These are phyloP conservation scores for Fraxinus pennsylvanica DNA, from an alignment of 257 asterid genomes.

Conservation along the genomic window DNA sequence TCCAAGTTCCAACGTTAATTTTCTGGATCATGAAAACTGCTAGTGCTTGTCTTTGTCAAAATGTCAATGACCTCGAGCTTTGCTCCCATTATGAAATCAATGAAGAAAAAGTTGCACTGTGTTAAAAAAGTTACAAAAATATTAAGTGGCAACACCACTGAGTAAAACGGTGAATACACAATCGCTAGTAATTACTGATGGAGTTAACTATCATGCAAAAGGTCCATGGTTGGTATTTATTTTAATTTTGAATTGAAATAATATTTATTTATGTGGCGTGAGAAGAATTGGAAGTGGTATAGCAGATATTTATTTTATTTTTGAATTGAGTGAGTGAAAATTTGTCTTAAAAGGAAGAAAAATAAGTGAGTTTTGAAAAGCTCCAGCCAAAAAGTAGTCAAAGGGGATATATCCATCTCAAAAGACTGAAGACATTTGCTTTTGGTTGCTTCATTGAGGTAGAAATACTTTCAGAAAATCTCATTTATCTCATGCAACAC, in stretches of 20 bases:
- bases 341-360: neutral
- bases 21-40: slow-evolving; percentile 28
- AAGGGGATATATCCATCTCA: slow-evolving; percentile 23
- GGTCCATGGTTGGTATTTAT: too few species aligned
- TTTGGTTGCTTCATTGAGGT: slow-evolving; percentile 2
- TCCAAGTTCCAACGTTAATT: neutral
- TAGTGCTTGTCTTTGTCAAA: slow-evolving; percentile 24
- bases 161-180: too few species aligned
- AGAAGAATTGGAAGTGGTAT: too few species aligned
- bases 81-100: slow-evolving; percentile 55
- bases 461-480: neutral
- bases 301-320: neutral
- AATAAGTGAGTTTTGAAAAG: slow-evolving; percentile 5
- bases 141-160: neutral
- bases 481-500: neutral
- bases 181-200: too few species aligned
- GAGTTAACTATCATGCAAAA: too few species aligned
- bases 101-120: neutral
- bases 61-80: slow-evolving; percentile 55
- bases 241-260: too few species aligned
- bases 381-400: slow-evolving; percentile 30
- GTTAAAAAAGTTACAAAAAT: neutral
- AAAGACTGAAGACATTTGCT: slow-evolving; percentile 17
- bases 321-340: neutral
- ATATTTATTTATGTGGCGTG: too few species aligned